Conservation (phyloP, 257 asterid genomes). For the Nicotiana paniculata region DNA sequence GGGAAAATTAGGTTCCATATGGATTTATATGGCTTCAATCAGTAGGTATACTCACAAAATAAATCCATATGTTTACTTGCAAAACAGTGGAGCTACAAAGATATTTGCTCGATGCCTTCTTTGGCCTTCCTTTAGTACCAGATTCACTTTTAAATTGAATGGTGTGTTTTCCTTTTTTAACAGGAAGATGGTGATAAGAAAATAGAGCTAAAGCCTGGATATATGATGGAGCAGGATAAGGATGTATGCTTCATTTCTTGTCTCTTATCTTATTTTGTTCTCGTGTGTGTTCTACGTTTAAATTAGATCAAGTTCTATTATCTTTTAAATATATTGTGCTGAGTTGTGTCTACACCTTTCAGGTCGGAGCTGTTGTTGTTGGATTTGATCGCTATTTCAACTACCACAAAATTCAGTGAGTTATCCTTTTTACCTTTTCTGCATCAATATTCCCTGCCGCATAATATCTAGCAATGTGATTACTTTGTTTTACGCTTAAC, state of each 20-base stretch:
- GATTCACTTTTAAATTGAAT: background rate
- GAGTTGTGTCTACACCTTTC: slow-evolving; percentile 9
- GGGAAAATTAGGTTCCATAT: background rate
- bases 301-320: background rate
- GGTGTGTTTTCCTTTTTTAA: slow-evolving; percentile 9
- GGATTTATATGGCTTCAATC: background rate
- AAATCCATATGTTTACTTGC: background rate
- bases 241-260: slow-evolving; percentile 36
- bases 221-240: slow-evolving; percentile 91
- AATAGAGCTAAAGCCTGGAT: slow-evolving; percentile 94
- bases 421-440: slow-evolving; percentile 11
- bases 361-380: slow-evolving; percentile 99
- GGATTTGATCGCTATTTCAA: slow-evolving; percentile 98
- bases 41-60: background rate
- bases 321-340: background rate
- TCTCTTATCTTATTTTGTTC: slow-evolving; percentile 5
- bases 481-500: background rate
- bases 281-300: background rate
- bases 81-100: background rate
- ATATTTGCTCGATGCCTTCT: background rate
- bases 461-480: background rate
- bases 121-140: background rate
- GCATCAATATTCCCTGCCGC: background rate
- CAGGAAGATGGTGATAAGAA: slow-evolving; percentile 89
- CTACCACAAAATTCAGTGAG: slow-evolving; percentile 94